Evolutionary conservation across 2,329 filamentous ascomycete species (phyloP), one percentile per base, ranked within the genome.

Genomic region (Botryotinia convoluta): DNA sequence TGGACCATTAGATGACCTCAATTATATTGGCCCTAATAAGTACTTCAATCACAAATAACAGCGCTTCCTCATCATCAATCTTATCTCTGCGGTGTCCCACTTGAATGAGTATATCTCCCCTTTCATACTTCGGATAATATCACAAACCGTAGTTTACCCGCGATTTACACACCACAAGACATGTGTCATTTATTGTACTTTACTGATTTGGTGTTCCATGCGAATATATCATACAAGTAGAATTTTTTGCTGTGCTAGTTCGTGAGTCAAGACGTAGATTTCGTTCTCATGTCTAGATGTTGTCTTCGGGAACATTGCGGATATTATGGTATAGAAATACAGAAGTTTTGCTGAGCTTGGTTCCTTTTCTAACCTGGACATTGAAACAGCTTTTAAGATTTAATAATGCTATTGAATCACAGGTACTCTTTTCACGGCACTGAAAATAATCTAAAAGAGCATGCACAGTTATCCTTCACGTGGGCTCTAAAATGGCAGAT

Each of bases 341-440:
- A 14, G 48, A 14, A 1, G 4, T n/a, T 3, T 14, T n/a, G 26
- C 4, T n/a, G 26, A 14, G 26, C 26, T 16, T 16, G 26, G 6
- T 51, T n/a, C 4, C 3, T 26, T n/a, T n/a, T 7, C 12, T n/a
- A 26, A 51, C 12, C 6, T 51, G 4, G 26, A 26, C 22, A 26
- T 26, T 4, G 10, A 26, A 48, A 45, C 20, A 45, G 8, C 20
- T 22, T 45, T 20, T 45, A 20, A 45, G 44, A 45, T 45, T 8
- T 8, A 8, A 45, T 20, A 6, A 45, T 8, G 44, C 7, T 45
- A 20, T 45, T 45, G 18, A 20, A n/a, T 51, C 48, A n/a, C 2
- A 14, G 26, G 10, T n/a, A 7, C 5, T 3, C 3, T n/a, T 1
- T 0, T n/a, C 4, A 16, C 12, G 6, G 5, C 10, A 51, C 12